These are phyloP conservation scores for Pyrenophora tritici-repentis DNA, from an alignment of 2,329 filamentous ascomycete genomes.

Conservation along the genomic window DNA sequence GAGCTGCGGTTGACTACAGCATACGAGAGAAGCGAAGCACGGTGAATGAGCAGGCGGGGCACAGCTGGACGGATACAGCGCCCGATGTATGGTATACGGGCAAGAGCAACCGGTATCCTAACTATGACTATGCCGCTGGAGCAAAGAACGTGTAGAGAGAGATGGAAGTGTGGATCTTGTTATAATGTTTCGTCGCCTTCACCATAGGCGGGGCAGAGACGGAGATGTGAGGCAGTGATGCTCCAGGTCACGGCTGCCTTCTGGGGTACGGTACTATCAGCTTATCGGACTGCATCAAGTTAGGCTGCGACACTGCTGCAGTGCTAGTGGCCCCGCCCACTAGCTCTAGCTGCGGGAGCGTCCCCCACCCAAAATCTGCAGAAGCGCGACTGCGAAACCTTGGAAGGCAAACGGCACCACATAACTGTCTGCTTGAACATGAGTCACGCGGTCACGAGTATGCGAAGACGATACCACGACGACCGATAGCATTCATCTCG, in stretches of 20 bases:
- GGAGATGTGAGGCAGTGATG: constrained; percentile 4
- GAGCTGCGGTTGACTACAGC: background rate
- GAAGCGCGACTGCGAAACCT: constrained; percentile 21
- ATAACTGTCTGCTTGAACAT: constrained; percentile 14
- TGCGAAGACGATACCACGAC: constrained; percentile 26
- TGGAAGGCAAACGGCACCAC: background rate
- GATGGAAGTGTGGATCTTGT: too few relatives aligned
- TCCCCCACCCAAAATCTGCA: constrained; percentile 32
- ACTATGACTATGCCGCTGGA: background rate
- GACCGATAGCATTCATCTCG: background rate
- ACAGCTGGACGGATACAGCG: constrained; percentile 7
- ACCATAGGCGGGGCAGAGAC: constrained; percentile 11
- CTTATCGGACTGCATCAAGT: too few relatives aligned
- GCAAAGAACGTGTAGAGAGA: background rate
- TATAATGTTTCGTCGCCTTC: background rate
- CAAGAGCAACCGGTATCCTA: background rate
- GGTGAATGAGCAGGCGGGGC: constrained; percentile 16
- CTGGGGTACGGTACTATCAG: constrained; percentile 26
- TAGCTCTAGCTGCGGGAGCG: constrained; percentile 8
- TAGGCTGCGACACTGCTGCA: too few relatives aligned
- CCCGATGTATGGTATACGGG: constrained; percentile 7
- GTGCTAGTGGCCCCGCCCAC: too few relatives aligned
- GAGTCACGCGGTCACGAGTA: constrained; percentile 32
- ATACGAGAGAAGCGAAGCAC: background rate
- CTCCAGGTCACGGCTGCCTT: constrained; percentile 18